Evolutionary conservation across 2,329 filamentous ascomycete genomes (phyloP).

Genomic region (Passalora sequoiae): DNA sequence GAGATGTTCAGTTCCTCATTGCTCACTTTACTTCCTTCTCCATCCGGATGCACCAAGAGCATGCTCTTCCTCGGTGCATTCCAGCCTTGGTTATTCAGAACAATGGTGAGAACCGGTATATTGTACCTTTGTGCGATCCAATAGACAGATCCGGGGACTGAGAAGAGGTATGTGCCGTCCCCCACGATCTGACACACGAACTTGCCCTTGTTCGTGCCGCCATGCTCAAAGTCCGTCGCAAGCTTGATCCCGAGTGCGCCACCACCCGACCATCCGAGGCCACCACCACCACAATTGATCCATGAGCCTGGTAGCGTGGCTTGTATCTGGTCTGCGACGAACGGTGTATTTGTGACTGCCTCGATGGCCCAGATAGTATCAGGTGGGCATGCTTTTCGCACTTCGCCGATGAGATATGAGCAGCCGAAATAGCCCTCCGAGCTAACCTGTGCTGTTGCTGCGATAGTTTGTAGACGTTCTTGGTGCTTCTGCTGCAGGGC

Average conservation of each 20-base stretch:
- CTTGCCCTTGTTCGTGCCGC: conserved; percentile 45
- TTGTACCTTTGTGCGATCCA: conserved; percentile 64
- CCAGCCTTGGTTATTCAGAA: conserved; percentile 68
- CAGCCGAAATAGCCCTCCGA: conserved; percentile 59
- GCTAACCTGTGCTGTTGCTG: conserved; percentile 53
- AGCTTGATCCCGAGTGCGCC: conserved; percentile 71
- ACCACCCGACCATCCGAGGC: conserved; percentile 75
- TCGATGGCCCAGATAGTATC: conserved; percentile 74
- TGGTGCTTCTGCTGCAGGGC: conserved; percentile 55
- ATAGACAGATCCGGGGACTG: conserved; percentile 60
- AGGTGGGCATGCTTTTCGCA: conserved; percentile 53
- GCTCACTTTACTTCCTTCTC: conserved; percentile 55
- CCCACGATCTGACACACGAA: conserved; percentile 62
- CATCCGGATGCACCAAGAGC: conserved; percentile 61
- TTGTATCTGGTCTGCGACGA: conserved; percentile 67
- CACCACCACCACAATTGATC: conserved; percentile 77
- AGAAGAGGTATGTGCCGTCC: conserved; percentile 64
- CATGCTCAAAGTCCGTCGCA: conserved; percentile 52
- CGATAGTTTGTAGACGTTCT: conserved; percentile 56
- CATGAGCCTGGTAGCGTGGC: conserved; percentile 64
- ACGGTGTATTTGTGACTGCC: conserved; percentile 65
- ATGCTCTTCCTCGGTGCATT: conserved; percentile 60
- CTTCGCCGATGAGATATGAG: conserved; percentile 50
- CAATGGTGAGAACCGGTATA: conserved; percentile 61
- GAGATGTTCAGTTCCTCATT: conserved; percentile 63